Evolutionary conservation across 192 early-diverging fungal species (phyloP), one percentile per base, ranked within the genome.

Genomic region (Spizellomyces sp.): DNA sequence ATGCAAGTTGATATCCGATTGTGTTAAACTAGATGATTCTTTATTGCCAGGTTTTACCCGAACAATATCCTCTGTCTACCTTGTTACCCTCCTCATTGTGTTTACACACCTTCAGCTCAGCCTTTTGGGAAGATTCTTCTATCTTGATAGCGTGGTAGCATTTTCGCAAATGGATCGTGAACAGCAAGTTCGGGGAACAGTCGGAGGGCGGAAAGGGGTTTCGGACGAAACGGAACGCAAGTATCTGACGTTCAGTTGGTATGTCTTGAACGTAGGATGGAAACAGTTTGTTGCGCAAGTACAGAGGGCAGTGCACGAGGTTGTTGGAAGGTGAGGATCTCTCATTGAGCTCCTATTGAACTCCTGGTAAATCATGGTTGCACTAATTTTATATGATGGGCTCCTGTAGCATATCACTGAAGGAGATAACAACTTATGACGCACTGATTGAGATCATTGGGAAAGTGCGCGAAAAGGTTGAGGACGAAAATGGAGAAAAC

Each of bases 211-310:
- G 5, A 62, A 76, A 46, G 69, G 69, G 9, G 64, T 86, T n/a
- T 80, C 80, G 41, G 62, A 68, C 48, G 76, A 80, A 42, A 80
- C 86, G 8, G 94, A 98, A 76, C 85, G 92, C 69, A 86, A 90
- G 79, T 99, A 92, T 76, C 70, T 99, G 75, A 93, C 91, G 61
- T 90, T 93, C 71, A 92, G 84, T 70, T 96, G 94, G 93, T 97
- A 91, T 88, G 79, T 99, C 36, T 71, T 99, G 63, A 90, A 98
- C 70, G 84, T 87, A 62, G 96, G 96, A 0, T 95, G 94, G 91
- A 90, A 85, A 66, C 72, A 79, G 59, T 84, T 87, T 66, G 87
- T 90, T 67, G 83, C 80, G n/a, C 76, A 82, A 56, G 88, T 98
- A 46, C 74, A 82, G 19, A 67, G 75, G 10, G 91, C 90, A 9